A percentile compares a stretch with the other conserved stretches of the same genome.
phyloP scores from a whole-genome alignment of 371 early-diverging fungal species.

The Funneliformis caledonium region DNA sequence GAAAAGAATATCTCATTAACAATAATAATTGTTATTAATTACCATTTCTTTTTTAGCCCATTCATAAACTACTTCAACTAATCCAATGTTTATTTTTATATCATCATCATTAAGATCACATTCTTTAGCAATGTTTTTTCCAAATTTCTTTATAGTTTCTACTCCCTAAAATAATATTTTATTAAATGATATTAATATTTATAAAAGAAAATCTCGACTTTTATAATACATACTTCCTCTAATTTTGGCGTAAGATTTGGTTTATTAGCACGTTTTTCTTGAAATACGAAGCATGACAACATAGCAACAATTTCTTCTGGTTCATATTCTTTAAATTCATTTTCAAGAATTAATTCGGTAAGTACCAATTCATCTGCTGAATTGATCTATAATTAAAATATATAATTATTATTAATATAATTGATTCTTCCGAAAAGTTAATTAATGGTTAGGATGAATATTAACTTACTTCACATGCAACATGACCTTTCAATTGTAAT shows the following conservation, averaged over 20 bases:
- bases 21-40: constrained; percentile 36
- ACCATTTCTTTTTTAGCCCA: constrained; percentile 93
- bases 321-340: constrained; percentile 80
- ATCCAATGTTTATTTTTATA: constrained; percentile 63
- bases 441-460: not conserved
- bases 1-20: not conserved
- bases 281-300: constrained; percentile 96
- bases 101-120: constrained; percentile 41
- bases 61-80: constrained; percentile 98
- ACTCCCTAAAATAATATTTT: constrained; percentile 52
- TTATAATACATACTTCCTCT: constrained; percentile 42
- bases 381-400: constrained; percentile 64
- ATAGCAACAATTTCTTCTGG: constrained; percentile 96
- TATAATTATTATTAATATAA: not conserved
- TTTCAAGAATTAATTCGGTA: constrained; percentile 98
- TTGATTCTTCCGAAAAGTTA: not conserved
- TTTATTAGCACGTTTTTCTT: constrained; percentile 68
- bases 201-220: not conserved
- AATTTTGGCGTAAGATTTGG: constrained; percentile 47
- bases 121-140: constrained; percentile 47
- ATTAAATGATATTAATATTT: constrained; percentile 18
- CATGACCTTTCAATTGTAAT: constrained; percentile 97
- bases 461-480: constrained; percentile 93
- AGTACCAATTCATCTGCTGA: constrained; percentile 96
- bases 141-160: constrained; percentile 65